Evolutionary conservation across 352 stramenopile genomes (phyloP).

Genomic region (Thalassiosira ordinaria): DNA sequence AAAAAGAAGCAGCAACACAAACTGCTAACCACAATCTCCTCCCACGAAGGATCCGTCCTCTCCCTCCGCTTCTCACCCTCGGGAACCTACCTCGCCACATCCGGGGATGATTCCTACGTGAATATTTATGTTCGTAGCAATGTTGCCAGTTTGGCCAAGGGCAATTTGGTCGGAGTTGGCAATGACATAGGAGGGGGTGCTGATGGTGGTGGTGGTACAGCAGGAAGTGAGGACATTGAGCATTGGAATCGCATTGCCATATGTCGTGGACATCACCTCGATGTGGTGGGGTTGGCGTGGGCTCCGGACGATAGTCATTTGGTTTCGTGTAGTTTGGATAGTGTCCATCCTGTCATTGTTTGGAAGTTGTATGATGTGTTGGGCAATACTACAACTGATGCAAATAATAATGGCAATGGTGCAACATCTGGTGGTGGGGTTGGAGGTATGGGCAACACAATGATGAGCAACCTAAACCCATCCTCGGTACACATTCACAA

Average conservation of each 20-base stretch:
- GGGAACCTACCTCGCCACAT: slow-evolving; percentile 75
- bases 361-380: slow-evolving; percentile 76
- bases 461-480: too few species aligned
- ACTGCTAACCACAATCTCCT: slow-evolving; percentile 75
- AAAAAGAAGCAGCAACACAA: slow-evolving; percentile 30
- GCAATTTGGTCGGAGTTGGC: slow-evolving; percentile 35
- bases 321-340: slow-evolving; percentile 85
- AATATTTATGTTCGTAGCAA: slow-evolving; percentile 69
- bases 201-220: not conserved
- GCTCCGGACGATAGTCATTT: slow-evolving; percentile 83
- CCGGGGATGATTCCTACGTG: slow-evolving; percentile 79
- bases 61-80: slow-evolving; percentile 71
- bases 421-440: too few species aligned
- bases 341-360: slow-evolving; percentile 81
- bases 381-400: slow-evolving; percentile 19
- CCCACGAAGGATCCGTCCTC: slow-evolving; percentile 79
- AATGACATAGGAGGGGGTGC: too few species aligned
- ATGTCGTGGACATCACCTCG: slow-evolving; percentile 82
- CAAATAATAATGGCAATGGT: not conserved
- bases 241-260: slow-evolving; percentile 84
- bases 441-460: too few species aligned
- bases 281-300: slow-evolving; percentile 86
- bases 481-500: too few species aligned
- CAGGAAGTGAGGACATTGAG: slow-evolving; percentile 56
- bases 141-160: slow-evolving; percentile 13